Conservation (phyloP, 768 basidiomycete genomes). For the Symmetrospora coprosmae region DNA sequence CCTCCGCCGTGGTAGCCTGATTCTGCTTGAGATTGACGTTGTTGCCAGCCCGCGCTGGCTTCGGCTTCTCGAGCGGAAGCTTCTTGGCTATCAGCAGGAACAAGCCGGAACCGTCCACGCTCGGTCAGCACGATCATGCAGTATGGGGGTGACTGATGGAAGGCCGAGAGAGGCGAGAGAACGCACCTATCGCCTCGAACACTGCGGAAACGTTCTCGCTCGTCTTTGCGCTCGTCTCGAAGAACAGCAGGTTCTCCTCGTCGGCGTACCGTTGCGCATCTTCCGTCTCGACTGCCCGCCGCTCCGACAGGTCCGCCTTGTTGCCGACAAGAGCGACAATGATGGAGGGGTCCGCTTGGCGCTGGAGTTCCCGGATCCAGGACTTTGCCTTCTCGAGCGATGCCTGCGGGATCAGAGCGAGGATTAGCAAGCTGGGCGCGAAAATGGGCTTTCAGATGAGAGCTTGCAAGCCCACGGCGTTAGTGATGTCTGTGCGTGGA, state of each 20-base stretch:
- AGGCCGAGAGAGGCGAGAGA: neutral
- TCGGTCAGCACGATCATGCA: slow-evolving; percentile 6
- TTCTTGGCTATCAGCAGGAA: slow-evolving; percentile 10
- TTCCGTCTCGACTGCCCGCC: slow-evolving; percentile 54
- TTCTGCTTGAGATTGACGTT: slow-evolving; percentile 17
- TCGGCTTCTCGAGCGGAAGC: slow-evolving; percentile 19
- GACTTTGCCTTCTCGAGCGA: slow-evolving; percentile 98
- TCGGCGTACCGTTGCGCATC: slow-evolving; percentile 93
- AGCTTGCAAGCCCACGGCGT: neutral
- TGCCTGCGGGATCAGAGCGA: slow-evolving; percentile 36
- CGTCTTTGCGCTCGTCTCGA: slow-evolving; percentile 95
- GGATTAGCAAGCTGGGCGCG: too few species aligned
- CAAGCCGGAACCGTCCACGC: neutral
- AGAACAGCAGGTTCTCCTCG: slow-evolving; percentile 83
- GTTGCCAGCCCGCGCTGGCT: slow-evolving; percentile 12
- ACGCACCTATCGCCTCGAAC: slow-evolving; percentile 91
- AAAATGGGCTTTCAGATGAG: neutral
- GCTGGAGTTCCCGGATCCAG: slow-evolving; percentile 97
- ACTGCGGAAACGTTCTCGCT: slow-evolving; percentile 92
- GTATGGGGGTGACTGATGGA: neutral
- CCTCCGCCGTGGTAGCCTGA: neutral
- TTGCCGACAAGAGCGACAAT: slow-evolving; percentile 97
- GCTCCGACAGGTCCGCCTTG: slow-evolving; percentile 65
- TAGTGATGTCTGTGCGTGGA: slow-evolving; percentile 24
- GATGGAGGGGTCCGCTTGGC: slow-evolving; percentile 87